Evolutionary conservation across 1,284 basidiomycete genomes (phyloP).

Genomic region (Taiwanofungus camphoratus): DNA sequence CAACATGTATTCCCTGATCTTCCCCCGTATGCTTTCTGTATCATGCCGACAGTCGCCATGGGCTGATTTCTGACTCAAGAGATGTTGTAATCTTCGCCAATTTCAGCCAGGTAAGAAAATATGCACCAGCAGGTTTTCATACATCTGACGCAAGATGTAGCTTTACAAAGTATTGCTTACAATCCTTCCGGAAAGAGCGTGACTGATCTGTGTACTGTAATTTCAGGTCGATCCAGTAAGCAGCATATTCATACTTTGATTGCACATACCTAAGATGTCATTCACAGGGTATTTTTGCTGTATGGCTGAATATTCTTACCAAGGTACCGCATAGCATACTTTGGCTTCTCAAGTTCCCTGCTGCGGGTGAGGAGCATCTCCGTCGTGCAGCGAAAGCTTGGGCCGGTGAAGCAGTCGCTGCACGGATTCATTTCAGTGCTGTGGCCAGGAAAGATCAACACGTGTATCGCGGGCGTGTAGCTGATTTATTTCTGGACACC

Average conservation of each 20-base stretch:
- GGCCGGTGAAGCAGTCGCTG: constrained; percentile 49
- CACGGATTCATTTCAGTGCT: constrained; percentile 52
- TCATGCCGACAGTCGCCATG: too few relatives aligned
- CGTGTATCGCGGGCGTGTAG: constrained; percentile 47
- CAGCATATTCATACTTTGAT: background rate
- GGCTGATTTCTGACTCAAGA: too few relatives aligned
- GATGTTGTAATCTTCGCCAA: constrained; percentile 55
- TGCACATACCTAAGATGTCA: background rate
- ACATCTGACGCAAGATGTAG: constrained; percentile 22
- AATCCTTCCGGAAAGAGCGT: constrained; percentile 1
- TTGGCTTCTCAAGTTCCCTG: constrained; percentile 58
- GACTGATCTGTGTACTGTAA: background rate
- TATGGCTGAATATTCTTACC: constrained; percentile 51
- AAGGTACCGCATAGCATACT: constrained; percentile 49
- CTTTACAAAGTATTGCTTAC: constrained; percentile 40
- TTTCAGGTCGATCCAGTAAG: constrained; percentile 44
- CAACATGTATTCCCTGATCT: constrained; percentile 42
- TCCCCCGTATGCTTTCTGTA: constrained; percentile 35
- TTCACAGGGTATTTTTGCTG: constrained; percentile 40
- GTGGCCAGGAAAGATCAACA: constrained; percentile 51
- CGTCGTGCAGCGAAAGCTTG: constrained; percentile 42
- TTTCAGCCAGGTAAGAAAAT: constrained; percentile 48
- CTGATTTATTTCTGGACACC: constrained; percentile 60
- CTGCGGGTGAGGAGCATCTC: constrained; percentile 49
- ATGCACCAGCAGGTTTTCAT: background rate